These are phyloP conservation scores for Singerocomus rubriflavus DNA, from an alignment of 1,284 basidiomycete species.

Conservation along the genomic window DNA sequence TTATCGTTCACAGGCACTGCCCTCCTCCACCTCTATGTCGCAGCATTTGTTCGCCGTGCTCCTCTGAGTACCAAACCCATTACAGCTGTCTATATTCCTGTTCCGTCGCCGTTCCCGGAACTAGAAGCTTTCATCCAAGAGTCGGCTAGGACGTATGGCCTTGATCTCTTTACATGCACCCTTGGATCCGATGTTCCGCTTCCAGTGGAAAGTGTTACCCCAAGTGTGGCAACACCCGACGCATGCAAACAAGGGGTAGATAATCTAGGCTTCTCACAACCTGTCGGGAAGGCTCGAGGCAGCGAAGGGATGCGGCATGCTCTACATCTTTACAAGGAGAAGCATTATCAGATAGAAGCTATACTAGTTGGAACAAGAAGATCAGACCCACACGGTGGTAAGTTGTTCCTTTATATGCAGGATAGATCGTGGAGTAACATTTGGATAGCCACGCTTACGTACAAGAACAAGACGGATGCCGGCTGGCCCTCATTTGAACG, in stretches of 20 bases:
- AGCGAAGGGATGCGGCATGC: constrained; percentile 83
- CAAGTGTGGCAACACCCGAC: constrained; percentile 22
- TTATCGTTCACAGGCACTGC: constrained; percentile 72
- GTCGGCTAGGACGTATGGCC: constrained; percentile 64
- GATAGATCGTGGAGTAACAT: constrained; percentile 1
- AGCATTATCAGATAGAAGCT: constrained; percentile 64
- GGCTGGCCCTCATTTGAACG: constrained; percentile 90
- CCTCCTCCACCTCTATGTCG: constrained; percentile 85
- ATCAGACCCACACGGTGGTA: constrained; percentile 91
- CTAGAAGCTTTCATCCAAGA: constrained; percentile 84
- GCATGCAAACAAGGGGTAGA: constrained; percentile 5
- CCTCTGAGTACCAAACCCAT: constrained; percentile 50
- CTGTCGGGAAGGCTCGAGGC: constrained; percentile 53
- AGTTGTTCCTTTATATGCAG: constrained; percentile 30
- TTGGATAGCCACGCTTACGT: constrained; percentile 57
- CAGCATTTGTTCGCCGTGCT: constrained; percentile 53
- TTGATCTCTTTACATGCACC: constrained; percentile 72
- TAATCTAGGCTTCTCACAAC: constrained; percentile 7
- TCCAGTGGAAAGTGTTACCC: constrained; percentile 35
- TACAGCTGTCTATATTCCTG: constrained; percentile 85
- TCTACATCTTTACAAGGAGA: constrained; percentile 70
- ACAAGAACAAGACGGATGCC: constrained; percentile 77
- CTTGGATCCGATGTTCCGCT: constrained; percentile 32
- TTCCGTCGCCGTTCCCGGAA: constrained; percentile 81
- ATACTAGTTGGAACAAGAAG: constrained; percentile 88